phyloP scores from a whole-genome alignment of 176 grass and related monocot species.

The Musa troglodytarum region DNA sequence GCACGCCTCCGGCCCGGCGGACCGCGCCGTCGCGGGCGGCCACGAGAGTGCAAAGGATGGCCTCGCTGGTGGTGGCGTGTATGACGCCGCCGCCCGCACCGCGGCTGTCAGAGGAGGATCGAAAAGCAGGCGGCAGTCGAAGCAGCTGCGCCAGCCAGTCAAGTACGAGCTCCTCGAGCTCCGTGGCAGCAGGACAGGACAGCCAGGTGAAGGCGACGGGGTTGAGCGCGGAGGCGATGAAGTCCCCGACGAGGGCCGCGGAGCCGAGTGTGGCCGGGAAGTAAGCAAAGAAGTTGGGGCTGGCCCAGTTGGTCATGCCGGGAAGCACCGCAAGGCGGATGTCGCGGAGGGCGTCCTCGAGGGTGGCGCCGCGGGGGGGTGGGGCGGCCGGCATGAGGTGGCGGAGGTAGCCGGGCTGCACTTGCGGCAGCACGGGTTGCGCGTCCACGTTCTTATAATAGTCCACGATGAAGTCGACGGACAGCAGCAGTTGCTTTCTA shows the following conservation, averaged over 20 bases:
- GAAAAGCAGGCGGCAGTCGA: slow-evolving; percentile 17
- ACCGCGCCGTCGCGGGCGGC: slow-evolving; percentile 26
- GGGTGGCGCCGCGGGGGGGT: slow-evolving; percentile 3
- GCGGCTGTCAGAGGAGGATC: neutral
- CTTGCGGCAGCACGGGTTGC: neutral
- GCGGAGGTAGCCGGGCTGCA: slow-evolving; percentile 19
- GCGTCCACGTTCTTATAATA: slow-evolving; percentile 45
- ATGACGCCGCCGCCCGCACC: slow-evolving; percentile 28
- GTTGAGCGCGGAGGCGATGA: slow-evolving; percentile 53
- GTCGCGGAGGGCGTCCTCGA: slow-evolving; percentile 30
- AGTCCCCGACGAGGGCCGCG: slow-evolving; percentile 38
- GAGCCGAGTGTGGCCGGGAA: slow-evolving; percentile 47
- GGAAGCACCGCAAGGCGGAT: slow-evolving; percentile 24
- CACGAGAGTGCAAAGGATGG: slow-evolving; percentile 47
- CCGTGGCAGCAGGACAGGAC: slow-evolving; percentile 27
- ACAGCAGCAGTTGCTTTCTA: slow-evolving; percentile 27
- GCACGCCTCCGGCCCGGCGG: neutral
- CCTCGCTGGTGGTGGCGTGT: slow-evolving; percentile 35
- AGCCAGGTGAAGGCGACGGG: slow-evolving; percentile 58
- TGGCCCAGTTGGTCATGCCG: slow-evolving; percentile 50
- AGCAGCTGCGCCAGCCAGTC: slow-evolving; percentile 51
- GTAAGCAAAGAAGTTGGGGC: slow-evolving; percentile 59
- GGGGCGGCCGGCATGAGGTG: neutral
- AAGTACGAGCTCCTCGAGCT: slow-evolving; percentile 43
- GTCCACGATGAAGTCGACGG: slow-evolving; percentile 44